These are phyloP conservation scores for Alternaria angustiovoidea DNA, from an alignment of 2,329 filamentous ascomycete species.

Conservation along the genomic window DNA sequence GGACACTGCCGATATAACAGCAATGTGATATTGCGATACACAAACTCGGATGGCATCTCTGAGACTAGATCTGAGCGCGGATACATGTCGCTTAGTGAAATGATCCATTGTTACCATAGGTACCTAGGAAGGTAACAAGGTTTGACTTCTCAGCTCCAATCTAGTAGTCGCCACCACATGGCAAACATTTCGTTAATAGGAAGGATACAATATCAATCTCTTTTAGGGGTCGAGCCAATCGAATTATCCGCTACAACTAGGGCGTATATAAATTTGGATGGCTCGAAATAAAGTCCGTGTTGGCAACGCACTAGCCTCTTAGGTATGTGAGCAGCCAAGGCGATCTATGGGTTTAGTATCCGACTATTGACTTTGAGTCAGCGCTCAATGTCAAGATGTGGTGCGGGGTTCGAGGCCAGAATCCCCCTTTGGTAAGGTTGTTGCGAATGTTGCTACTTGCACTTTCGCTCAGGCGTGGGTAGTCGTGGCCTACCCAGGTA, in stretches of 20 bases:
- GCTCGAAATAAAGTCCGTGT: neutral
- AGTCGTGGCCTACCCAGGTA: neutral
- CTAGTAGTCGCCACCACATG: neutral
- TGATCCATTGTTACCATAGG: neutral
- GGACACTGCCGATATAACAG: neutral
- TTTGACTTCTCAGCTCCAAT: neutral
- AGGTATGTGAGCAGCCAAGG: neutral
- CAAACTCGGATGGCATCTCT: neutral
- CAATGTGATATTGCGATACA: neutral
- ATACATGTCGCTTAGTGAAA: neutral
- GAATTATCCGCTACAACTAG: neutral
- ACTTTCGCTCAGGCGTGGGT: neutral
- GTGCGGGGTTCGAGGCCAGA: neutral
- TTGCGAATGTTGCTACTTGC: neutral
- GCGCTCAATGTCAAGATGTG: neutral
- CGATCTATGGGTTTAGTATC: neutral
- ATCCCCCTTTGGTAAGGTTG: neutral
- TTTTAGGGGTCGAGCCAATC: neutral
- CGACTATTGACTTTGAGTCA: neutral
- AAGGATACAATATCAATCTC: neutral
- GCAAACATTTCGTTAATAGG: neutral
- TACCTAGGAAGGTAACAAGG: neutral
- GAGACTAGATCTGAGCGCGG: neutral
- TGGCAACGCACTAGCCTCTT: neutral
- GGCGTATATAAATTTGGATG: neutral